Conservation (phyloP, 768 basidiomycete species). For the Xanthoconium purpureum region DNA sequence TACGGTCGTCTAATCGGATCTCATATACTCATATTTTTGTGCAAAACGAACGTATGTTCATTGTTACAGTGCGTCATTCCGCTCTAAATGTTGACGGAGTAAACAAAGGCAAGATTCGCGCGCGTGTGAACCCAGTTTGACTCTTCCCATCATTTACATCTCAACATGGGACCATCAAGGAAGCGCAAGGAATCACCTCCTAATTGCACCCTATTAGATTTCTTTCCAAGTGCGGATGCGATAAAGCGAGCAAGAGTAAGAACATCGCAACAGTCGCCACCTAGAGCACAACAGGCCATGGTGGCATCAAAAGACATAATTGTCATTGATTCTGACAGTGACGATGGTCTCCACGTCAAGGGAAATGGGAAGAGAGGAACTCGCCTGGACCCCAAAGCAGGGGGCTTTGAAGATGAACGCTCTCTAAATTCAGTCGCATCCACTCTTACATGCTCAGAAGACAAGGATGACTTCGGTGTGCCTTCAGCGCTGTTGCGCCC, state of each 20-base stretch:
- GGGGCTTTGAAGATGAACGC: not conserved
- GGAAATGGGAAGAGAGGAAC: not conserved
- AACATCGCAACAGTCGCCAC: not conserved
- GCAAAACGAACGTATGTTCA: no score
- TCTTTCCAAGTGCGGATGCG: slow-evolving; percentile 36
- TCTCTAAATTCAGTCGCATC: not conserved
- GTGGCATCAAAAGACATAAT: slow-evolving; percentile 43
- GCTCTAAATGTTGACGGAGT: no score
- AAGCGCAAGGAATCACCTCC: slow-evolving; percentile 34
- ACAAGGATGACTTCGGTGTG: slow-evolving; percentile 18
- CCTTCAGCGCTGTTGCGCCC: slow-evolving; percentile 27
- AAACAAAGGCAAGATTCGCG: not conserved
- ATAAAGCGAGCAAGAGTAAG: slow-evolving; percentile 19
- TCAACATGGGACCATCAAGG: slow-evolving; percentile 36
- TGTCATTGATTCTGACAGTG: slow-evolving; percentile 62
- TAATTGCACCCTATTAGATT: slow-evolving; percentile 44
- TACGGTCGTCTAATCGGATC: no score
- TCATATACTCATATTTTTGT: no score
- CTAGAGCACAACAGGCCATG: not conserved
- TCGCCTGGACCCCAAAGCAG: not conserved
- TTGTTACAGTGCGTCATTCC: no score
- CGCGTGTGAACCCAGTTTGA: not conserved
- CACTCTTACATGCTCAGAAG: not conserved
- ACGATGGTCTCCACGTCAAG: slow-evolving; percentile 24
- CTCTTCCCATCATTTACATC: not conserved